Base-by-base conservation (phyloP, 2,329 filamentous ascomycete genomes). In the Stagonosporopsis rhizophila region DNA sequence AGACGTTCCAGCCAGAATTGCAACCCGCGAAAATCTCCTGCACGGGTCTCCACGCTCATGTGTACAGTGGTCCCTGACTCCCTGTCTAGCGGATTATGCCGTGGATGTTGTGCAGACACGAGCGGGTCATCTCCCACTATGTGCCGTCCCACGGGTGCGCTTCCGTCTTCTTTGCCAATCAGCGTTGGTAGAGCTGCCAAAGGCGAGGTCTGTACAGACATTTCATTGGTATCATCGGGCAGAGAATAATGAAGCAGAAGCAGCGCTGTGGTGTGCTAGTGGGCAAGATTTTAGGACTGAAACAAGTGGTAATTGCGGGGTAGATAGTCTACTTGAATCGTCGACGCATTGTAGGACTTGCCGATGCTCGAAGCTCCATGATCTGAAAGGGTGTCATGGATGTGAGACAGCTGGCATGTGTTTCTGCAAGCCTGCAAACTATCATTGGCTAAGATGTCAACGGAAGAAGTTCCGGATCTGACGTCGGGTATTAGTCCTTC, bases 21-120 rank as follows among this genome's bases (percentile, higher is more conserved):
- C 12, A 12, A n/a, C 20, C 6, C 12, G 22, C 27, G 17, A 35
- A n/a, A 4, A 15, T 22, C 2, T 9, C 28, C 19, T 17, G n/a
- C 30, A 30, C 25, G 30, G 37, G 27, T 44, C 17, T 32, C 19
- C 17, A n/a, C 38, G 22, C 39, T 27, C 7, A 23, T 6, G 34
- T 27, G 30, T 37, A n/a, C n/a, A n/a, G n/a, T n/a, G n/a, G n/a
- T n/a, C n/a, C n/a, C n/a, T n/a, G n/a, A 12, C 4, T 14, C n/a
- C 30, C 14, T 27, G 37, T 35, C 47, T 32, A 44, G 44, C 28
- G 19, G 19, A 15, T 37, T 28, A 42, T 4, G 15, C 44, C 39
- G 23, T n/a, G 14, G 17, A 44, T 54, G 44, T 49, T 38, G 44
- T 54, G 44, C 44, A 39, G 38, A 25, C 35, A 25, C 40, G 42